Conservation (phyloP, 192 early-diverging fungal species). For the Martensiomyces pterosporus region DNA sequence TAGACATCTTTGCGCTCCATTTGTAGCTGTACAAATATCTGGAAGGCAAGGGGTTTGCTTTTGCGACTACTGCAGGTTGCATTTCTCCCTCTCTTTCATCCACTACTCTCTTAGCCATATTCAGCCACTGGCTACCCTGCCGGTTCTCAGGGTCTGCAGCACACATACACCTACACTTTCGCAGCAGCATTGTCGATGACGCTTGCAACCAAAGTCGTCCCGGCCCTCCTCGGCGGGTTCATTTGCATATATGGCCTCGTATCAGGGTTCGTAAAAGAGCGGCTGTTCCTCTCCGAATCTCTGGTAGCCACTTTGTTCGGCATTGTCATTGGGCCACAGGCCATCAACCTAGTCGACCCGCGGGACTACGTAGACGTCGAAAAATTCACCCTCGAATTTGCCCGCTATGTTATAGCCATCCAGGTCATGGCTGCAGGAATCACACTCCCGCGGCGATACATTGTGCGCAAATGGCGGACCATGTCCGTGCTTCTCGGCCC, state of each 20-base stretch:
- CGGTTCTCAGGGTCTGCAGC: too few relatives aligned
- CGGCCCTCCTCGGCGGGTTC: slow-evolving; percentile 70
- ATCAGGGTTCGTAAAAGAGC: slow-evolving; percentile 67
- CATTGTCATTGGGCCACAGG: slow-evolving; percentile 77
- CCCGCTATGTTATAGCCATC: slow-evolving; percentile 80
- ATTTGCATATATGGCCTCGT: slow-evolving; percentile 69
- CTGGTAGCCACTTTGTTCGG: slow-evolving; percentile 85
- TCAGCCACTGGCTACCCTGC: too few relatives aligned
- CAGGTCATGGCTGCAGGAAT: slow-evolving; percentile 82
- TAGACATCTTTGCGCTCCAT: too few relatives aligned
- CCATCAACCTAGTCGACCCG: slow-evolving; percentile 69
- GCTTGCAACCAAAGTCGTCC: slow-evolving; percentile 44
- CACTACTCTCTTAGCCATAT: too few relatives aligned
- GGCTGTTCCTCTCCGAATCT: slow-evolving; percentile 65
- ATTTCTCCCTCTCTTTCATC: too few relatives aligned
- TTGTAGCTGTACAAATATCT: too few relatives aligned
- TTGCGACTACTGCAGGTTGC: too few relatives aligned
- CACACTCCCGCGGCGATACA: slow-evolving; percentile 71
- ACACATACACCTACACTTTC: too few relatives aligned
- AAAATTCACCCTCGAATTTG: slow-evolving; percentile 66
- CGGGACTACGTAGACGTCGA: slow-evolving; percentile 43
- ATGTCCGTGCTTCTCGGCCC: slow-evolving; percentile 74
- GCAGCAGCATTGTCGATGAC: too few relatives aligned
- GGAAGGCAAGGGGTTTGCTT: too few relatives aligned
- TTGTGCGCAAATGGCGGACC: slow-evolving; percentile 67